Percentiles rank a stretch among this genome's conserved stretches.
phyloP scores from a whole-genome alignment of 441 rosid genomes.

The Dalechampia spathulata region DNA sequence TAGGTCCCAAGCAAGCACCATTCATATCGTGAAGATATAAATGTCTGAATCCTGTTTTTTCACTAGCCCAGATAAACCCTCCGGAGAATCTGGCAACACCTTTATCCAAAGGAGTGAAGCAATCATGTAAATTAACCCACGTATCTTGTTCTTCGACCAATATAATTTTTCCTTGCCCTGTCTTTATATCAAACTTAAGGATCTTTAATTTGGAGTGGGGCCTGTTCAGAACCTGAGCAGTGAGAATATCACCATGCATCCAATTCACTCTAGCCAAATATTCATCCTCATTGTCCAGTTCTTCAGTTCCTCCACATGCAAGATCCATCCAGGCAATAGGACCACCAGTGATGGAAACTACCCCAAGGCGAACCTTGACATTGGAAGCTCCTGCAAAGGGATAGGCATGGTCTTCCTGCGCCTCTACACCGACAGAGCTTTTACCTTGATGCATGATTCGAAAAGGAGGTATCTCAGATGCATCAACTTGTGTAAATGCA shows the following conservation, averaged over 20 bases:
- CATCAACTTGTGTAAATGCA: slow-evolving; percentile 80
- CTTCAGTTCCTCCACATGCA: slow-evolving; percentile 57
- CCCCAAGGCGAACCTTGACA: slow-evolving; percentile 78
- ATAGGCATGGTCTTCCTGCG: slow-evolving; percentile 92
- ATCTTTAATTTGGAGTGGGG: slow-evolving; percentile 62
- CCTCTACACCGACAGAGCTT: slow-evolving; percentile 67
- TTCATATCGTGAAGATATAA: slow-evolving; percentile 68
- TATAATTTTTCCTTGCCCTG: slow-evolving; percentile 55
- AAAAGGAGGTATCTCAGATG: slow-evolving; percentile 60
- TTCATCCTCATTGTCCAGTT: slow-evolving; percentile 45
- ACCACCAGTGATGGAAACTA: slow-evolving; percentile 68
- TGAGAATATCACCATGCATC: slow-evolving; percentile 74
- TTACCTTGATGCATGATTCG: slow-evolving; percentile 98
- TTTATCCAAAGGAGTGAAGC: slow-evolving; percentile 79
- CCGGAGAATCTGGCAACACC: slow-evolving; percentile 43
- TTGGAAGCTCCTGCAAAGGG: slow-evolving; percentile 92
- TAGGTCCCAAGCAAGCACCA: slow-evolving; percentile 68
- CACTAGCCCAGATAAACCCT: slow-evolving; percentile 96
- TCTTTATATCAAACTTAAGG: slow-evolving; percentile 59
- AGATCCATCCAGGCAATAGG: slow-evolving; percentile 82
- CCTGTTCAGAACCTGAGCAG: slow-evolving; percentile 72
- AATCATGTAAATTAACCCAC: slow-evolving; percentile 89
- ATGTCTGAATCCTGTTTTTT: slow-evolving; percentile 81
- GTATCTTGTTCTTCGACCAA: slow-evolving; percentile 57
- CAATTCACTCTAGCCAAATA: slow-evolving; percentile 85